Evolutionary conservation across 1,284 basidiomycete species (phyloP).

Genomic region (Agaricales sp.): DNA sequence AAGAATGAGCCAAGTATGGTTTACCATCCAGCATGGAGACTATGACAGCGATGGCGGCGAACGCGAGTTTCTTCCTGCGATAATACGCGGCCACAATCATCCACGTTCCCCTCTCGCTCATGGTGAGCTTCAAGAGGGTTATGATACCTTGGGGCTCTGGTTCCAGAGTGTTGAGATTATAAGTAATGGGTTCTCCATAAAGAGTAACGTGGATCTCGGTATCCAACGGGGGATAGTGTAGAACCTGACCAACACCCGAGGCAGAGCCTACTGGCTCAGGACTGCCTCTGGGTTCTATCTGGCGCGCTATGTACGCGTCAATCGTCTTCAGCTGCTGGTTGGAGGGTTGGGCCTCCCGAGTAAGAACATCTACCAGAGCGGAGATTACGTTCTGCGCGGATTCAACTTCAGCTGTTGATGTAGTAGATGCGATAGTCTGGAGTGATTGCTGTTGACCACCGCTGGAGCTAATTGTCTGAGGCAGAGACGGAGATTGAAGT

Average conservation of each 20-base stretch:
- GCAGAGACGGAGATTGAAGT: too few species aligned
- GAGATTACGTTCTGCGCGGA: too few species aligned
- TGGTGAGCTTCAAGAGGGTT: conserved; percentile 28
- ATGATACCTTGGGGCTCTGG: conserved; percentile 34
- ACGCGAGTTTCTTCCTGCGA: conserved; percentile 33
- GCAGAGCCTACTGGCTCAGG: too few species aligned
- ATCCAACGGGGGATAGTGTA: conserved; percentile 15
- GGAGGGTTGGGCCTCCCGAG: not conserved
- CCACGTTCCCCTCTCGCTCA: conserved; percentile 39
- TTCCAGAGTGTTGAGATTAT: conserved; percentile 30
- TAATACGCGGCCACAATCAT: conserved; percentile 43
- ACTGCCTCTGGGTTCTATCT: too few species aligned
- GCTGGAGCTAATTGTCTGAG: too few species aligned
- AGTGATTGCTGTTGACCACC: too few species aligned
- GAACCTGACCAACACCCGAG: too few species aligned
- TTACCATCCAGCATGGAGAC: conserved; percentile 39
- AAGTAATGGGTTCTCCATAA: conserved; percentile 28
- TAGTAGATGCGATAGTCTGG: too few species aligned
- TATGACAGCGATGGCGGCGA: conserved; percentile 32
- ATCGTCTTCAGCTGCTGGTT: not conserved
- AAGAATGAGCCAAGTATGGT: conserved; percentile 2
- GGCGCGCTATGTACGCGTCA: not conserved
- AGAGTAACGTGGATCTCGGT: conserved; percentile 21
- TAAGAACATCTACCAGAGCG: not conserved
- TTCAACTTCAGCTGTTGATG: too few species aligned